These are phyloP conservation scores for Herpotrichia juniperi DNA, from an alignment of 2,329 filamentous ascomycete genomes.

Conservation along the genomic window DNA sequence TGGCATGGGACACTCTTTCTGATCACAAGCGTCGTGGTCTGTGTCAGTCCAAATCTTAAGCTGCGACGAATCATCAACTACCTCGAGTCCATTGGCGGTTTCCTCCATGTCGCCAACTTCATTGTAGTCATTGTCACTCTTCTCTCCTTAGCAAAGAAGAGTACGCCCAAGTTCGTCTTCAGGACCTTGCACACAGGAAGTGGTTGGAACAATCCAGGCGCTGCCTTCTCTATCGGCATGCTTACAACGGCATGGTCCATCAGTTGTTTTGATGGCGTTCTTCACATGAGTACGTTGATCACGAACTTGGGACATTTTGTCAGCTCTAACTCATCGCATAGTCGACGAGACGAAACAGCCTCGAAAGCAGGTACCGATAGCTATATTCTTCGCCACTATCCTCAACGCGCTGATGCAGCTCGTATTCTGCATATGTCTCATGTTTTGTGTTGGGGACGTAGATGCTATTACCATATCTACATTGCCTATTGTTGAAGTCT, in stretches of 20 bases:
- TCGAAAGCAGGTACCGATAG: conserved; percentile 15
- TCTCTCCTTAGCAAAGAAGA: conserved; percentile 44
- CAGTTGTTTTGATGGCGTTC: conserved; percentile 50
- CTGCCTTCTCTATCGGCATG: conserved; percentile 48
- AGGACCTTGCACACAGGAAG: conserved; percentile 49
- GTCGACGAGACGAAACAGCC: conserved; percentile 26
- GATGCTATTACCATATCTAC: conserved; percentile 14
- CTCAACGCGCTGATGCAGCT: conserved; percentile 49
- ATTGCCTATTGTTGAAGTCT: conserved; percentile 42
- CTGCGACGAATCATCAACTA: conserved; percentile 49
- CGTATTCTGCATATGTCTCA: conserved; percentile 49
- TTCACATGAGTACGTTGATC: conserved; percentile 40
- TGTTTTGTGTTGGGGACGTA: conserved; percentile 51
- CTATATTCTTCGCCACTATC: conserved; percentile 50
- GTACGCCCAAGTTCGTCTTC: conserved; percentile 49
- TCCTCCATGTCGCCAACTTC: conserved; percentile 55
- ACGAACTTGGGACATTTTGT: background rate
- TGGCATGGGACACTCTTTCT: conserved; percentile 57
- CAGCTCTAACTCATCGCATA: conserved; percentile 1
- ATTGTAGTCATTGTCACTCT: conserved; percentile 54
- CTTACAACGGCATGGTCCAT: conserved; percentile 37
- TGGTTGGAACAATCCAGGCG: conserved; percentile 47
- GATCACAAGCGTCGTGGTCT: conserved; percentile 44
- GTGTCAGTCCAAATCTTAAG: conserved; percentile 48
- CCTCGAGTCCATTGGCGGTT: conserved; percentile 51